Conservation (phyloP, 2,329 filamentous ascomycete species). For the Clonostachys solani region DNA sequence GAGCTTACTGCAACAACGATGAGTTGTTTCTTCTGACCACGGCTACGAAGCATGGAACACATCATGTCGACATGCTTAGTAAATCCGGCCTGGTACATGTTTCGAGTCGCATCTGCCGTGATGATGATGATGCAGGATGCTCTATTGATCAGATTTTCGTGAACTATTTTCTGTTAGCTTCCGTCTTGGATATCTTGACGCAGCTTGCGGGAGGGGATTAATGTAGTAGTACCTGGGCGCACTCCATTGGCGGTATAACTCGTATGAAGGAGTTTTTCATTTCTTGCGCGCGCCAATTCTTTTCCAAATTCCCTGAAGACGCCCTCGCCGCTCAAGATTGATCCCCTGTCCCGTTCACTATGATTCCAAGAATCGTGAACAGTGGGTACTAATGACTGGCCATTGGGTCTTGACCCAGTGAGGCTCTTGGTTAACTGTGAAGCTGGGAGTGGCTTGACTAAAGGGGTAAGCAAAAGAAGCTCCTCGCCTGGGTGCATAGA, state of each 20-base stretch:
- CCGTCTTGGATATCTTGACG: not conserved
- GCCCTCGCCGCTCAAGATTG: constrained; percentile 86
- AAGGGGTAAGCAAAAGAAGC: constrained; percentile 79
- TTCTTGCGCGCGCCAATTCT: constrained; percentile 79
- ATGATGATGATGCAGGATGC: constrained; percentile 86
- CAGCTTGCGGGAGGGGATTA: not conserved
- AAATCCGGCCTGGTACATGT: constrained; percentile 90
- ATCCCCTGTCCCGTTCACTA: constrained; percentile 49
- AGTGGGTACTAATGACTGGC: constrained; percentile 22
- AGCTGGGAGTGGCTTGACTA: constrained; percentile 89
- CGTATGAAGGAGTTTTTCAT: constrained; percentile 84
- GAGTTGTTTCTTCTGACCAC: constrained; percentile 80
- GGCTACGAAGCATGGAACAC: constrained; percentile 75
- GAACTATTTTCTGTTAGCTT: constrained; percentile 43
- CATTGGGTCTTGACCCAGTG: constrained; percentile 44
- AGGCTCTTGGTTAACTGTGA: constrained; percentile 76
- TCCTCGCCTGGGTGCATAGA: constrained; percentile 83
- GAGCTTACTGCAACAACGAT: constrained; percentile 92
- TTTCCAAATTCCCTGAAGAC: constrained; percentile 89
- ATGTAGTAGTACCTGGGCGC: constrained; percentile 52
- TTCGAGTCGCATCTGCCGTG: constrained; percentile 90
- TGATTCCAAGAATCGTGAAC: constrained; percentile 53
- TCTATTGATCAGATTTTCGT: constrained; percentile 87
- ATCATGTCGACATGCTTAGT: constrained; percentile 97
- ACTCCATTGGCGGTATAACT: constrained; percentile 95